Evolutionary conservation across 148 eudicot genomes (phyloP).

Genomic region (Spergularia bocconei): DNA sequence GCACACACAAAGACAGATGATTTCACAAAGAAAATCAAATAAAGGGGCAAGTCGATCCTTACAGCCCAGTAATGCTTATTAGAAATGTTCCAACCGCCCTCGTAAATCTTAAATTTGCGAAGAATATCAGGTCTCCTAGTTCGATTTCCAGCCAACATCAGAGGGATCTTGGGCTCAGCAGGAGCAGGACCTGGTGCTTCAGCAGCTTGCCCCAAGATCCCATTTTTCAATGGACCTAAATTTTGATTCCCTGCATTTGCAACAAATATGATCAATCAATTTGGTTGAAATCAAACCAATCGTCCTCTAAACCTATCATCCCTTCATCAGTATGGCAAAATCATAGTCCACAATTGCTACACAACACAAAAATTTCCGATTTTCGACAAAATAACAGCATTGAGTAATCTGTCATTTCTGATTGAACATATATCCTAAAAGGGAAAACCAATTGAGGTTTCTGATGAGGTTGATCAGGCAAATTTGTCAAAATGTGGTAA

Average conservation of each 20-base stretch:
- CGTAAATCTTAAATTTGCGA: slow-evolving; percentile 52
- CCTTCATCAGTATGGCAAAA: not conserved
- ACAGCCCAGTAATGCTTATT: slow-evolving; percentile 96
- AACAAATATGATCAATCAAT: slow-evolving; percentile 10
- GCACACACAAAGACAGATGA: not conserved
- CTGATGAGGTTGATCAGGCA: slow-evolving; percentile 5
- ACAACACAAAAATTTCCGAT: not conserved
- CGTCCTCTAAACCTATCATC: not conserved
- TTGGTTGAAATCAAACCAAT: not conserved
- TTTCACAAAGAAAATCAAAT: not conserved
- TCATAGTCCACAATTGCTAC: not conserved
- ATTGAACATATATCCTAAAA: not conserved
- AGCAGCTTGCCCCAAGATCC: slow-evolving; percentile 40
- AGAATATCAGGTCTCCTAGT: slow-evolving; percentile 90
- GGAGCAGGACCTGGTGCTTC: slow-evolving; percentile 70
- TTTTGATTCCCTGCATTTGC: slow-evolving; percentile 48
- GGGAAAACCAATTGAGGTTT: not conserved
- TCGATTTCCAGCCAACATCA: slow-evolving; percentile 66
- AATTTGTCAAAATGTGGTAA: slow-evolving; percentile 17
- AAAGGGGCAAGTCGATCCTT: slow-evolving; percentile 31
- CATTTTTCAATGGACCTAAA: slow-evolving; percentile 53
- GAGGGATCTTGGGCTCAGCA: slow-evolving; percentile 42
- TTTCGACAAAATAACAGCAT: not conserved
- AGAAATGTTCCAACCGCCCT: slow-evolving; percentile 90
- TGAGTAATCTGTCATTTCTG: not conserved